Base-by-base conservation (phyloP, 2,329 filamentous ascomycete species). In the Arthrobotrys musiformis region DNA sequence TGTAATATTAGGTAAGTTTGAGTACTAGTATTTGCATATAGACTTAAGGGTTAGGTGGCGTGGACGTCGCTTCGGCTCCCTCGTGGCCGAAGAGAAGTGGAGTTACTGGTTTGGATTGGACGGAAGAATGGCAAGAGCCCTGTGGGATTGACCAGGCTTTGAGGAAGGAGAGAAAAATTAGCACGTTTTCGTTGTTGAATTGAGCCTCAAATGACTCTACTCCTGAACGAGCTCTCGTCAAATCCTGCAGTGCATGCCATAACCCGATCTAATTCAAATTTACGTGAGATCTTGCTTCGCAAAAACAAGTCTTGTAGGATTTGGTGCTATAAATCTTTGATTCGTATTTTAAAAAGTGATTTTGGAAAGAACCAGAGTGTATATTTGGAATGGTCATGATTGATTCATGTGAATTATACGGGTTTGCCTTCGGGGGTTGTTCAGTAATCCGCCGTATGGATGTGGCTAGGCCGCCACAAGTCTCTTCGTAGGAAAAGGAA, bases 11-110 rank as follows among this genome's bases (percentile, higher is more conserved):
- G 33, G 54, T 37, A 58, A 26, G 33, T 24, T 37, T 58, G n/a
- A n/a, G n/a, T n/a, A n/a, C n/a, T n/a, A n/a, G 13, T 17, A 17
- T 58, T 42, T 30, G 24, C 44, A 30, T 37, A 13, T n/a, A 40
- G 52, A 13, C 44, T 26, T 62, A 30, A 28, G 44, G 22, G 33
- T 24, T 30, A 11, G 67, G 56, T 62, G 56, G 67, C 44, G 56
- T 62, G 56, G 42, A 42, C 37, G 64, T 46, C 37, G 33, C 15
- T 28, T 35, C 50, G 50, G 50, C 50, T 56, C 56, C 67, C 67
- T 62, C 56, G 56, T 62, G 56, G 67, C 56, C 44, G 56, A 56
- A 11, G 17, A 58, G 28, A 58, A 58, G 50, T 56, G 50, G 50
- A 35, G 50, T 35, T 13, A 22, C 30, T 15, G 37, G 28, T n/a